Base-by-base conservation (phyloP, 1,284 basidiomycete species). In the Stereum hirsutum region DNA sequence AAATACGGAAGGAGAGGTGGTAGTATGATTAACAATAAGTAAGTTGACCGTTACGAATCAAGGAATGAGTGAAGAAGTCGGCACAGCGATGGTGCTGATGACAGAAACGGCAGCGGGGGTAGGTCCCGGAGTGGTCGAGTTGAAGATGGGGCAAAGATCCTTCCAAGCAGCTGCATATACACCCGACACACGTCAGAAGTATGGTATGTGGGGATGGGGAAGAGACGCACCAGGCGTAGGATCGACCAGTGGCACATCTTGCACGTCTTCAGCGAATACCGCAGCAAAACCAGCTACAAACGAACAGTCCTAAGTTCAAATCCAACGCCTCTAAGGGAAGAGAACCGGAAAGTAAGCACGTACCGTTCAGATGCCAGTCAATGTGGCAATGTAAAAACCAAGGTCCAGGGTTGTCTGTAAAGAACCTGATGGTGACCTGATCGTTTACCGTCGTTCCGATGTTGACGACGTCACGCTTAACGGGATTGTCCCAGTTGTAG, bases 371-470 rank as follows among this genome's bases (percentile, higher is more conserved):
- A 41, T 58, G 57, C 47, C 48, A 54, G 46, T 57, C 37, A 7
- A 33, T 40, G 20, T 39, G 20, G 26, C 43, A 19, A 4, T 37
- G 17, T 6, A 25, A 12, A 14, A 43, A 59, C 70, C 71, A 72
- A 10, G 70, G 68, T 6, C 70, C 71, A 4, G 66, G 49, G 37
- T 73, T 74, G 42, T 72, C 57, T 2, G 70, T 70, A 4, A 55
- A 46, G 46, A 58, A 59, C 15, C 58, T 53, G 26, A 59, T 57
- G 15, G 54, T 57, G 14, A 57, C 57, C 17, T 56, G 49, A 47
- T 59, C 56, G 0, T 41, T 6, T 12, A 20, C 41, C 14, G 11
- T 8, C 5, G 6, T 15, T 1, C 58, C 58, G 21, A 51, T 53
- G 46, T 43, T 54, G 21, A 58, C 57, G 1, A 54, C 52, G 30